These are phyloP conservation scores for Niveomyces coronatus DNA, from an alignment of 2,329 filamentous ascomycete species.

Conservation along the genomic window DNA sequence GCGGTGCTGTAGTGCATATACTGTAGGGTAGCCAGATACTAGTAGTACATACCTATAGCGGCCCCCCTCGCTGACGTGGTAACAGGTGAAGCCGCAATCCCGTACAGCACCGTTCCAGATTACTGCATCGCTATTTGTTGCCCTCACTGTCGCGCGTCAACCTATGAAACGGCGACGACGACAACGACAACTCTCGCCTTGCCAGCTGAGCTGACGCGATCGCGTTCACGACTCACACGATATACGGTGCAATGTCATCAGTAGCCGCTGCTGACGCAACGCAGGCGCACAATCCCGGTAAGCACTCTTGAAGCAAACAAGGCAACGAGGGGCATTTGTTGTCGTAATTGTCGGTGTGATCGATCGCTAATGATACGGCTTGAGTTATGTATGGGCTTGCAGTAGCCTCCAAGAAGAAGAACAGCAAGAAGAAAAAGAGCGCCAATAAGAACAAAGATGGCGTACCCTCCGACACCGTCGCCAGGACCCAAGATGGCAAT, in stretches of 20 bases:
- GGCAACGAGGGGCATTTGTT: neutral
- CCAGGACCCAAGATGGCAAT: conserved; percentile 21
- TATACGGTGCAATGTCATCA: conserved; percentile 27
- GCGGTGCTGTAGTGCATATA: no score
- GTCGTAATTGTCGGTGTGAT: neutral
- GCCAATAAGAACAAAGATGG: conserved; percentile 36
- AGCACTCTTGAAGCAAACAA: conserved; percentile 12
- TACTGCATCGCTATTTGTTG: no score
- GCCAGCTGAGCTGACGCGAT: conserved; percentile 11
- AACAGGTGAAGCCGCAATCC: no score
- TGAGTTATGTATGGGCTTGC: neutral
- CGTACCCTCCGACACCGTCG: conserved; percentile 24
- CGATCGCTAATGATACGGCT: conserved; percentile 14
- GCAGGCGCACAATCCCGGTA: conserved; percentile 26
- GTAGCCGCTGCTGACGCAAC: conserved; percentile 24
- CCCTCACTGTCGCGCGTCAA: conserved; percentile 6
- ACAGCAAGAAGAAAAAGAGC: conserved; percentile 50
- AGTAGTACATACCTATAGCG: no score
- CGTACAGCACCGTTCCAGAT: no score
- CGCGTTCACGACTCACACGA: no score
- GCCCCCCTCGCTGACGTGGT: conserved; percentile 4
- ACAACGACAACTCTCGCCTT: conserved; percentile 15
- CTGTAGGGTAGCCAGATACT: no score
- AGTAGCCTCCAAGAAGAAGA: conserved; percentile 43
- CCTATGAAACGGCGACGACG: neutral